Percentiles rank a stretch among this genome's conserved stretches.
These are phyloP conservation scores for Colletotrichum acutatum DNA, from an alignment of 2,329 filamentous ascomycete species.

Conservation along the genomic window DNA sequence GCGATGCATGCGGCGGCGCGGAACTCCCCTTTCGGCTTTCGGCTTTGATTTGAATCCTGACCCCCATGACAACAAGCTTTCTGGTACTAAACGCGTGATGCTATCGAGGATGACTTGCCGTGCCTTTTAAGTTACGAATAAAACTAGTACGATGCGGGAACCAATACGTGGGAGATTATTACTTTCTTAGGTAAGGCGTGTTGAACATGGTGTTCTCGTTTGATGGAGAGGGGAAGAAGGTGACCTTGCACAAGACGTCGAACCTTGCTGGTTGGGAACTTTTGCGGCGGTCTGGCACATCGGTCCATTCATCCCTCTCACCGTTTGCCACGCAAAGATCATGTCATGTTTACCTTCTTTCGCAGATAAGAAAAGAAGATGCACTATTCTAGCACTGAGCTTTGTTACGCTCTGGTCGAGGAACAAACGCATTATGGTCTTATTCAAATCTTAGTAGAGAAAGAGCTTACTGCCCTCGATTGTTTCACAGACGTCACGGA, in stretches of 20 bases:
- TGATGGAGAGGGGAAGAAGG: not conserved
- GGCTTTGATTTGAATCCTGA: not conserved
- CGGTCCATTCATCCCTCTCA: too few relatives aligned
- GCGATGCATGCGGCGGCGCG: too few relatives aligned
- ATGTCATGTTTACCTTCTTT: too few relatives aligned
- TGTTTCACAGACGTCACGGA: too few relatives aligned
- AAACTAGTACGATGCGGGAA: not conserved
- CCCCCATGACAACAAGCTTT: not conserved
- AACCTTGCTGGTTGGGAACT: not conserved
- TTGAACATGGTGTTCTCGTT: not conserved
- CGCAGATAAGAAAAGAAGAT: too few relatives aligned
- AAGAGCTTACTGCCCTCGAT: too few relatives aligned
- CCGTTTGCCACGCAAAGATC: too few relatives aligned
- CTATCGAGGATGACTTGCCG: too few relatives aligned
- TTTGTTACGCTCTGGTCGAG: too few relatives aligned
- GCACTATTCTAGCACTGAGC: too few relatives aligned
- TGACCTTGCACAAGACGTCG: not conserved
- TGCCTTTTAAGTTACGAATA: not conserved
- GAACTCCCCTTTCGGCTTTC: not conserved
- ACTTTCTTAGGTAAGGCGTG: not conserved
- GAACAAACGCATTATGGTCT: too few relatives aligned
- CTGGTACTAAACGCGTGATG: not conserved
- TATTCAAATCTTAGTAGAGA: too few relatives aligned
- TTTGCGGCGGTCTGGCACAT: not conserved
- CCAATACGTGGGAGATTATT: not conserved